Conservation (phyloP, 1,284 basidiomycete species). For the Melampsora americana region DNA sequence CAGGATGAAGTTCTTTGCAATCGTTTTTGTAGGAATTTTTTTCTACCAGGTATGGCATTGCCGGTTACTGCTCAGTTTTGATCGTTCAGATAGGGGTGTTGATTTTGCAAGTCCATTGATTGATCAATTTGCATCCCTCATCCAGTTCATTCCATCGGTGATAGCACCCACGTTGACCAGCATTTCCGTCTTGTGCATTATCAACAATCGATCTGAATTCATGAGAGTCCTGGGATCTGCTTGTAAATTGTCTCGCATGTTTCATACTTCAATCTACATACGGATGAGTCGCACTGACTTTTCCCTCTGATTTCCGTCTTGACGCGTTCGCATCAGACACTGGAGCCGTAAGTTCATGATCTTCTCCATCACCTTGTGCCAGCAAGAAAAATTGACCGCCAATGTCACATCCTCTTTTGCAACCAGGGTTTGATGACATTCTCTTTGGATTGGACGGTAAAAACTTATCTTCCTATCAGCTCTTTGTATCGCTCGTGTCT, state of each 20-base stretch:
- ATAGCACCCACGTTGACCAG: slow-evolving; percentile 53
- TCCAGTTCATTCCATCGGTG: slow-evolving; percentile 52
- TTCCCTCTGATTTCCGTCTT: background rate
- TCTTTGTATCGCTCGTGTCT: too few species aligned
- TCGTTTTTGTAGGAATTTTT: slow-evolving; percentile 26
- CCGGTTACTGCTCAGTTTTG: background rate
- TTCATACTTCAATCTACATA: background rate
- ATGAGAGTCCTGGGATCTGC: slow-evolving; percentile 44
- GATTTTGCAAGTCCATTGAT: background rate
- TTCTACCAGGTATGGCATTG: slow-evolving; percentile 25
- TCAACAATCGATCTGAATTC: slow-evolving; percentile 48
- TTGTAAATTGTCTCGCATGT: slow-evolving; percentile 14
- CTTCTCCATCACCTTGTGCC: background rate
- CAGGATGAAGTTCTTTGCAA: slow-evolving; percentile 37
- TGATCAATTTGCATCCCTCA: background rate
- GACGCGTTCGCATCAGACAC: slow-evolving; percentile 10
- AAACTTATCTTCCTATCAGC: too few species aligned
- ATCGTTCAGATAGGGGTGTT: background rate
- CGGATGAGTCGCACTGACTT: too few species aligned
- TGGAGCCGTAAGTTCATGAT: slow-evolving; percentile 34
- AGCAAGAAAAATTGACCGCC: slow-evolving; percentile 1
- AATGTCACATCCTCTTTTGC: background rate
- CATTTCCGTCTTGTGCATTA: slow-evolving; percentile 53
- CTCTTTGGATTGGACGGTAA: slow-evolving; percentile 35
- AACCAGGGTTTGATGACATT: slow-evolving; percentile 35